phyloP scores from a whole-genome alignment of 164 flowering plant species.

The Euptelea pleiosperma region DNA sequence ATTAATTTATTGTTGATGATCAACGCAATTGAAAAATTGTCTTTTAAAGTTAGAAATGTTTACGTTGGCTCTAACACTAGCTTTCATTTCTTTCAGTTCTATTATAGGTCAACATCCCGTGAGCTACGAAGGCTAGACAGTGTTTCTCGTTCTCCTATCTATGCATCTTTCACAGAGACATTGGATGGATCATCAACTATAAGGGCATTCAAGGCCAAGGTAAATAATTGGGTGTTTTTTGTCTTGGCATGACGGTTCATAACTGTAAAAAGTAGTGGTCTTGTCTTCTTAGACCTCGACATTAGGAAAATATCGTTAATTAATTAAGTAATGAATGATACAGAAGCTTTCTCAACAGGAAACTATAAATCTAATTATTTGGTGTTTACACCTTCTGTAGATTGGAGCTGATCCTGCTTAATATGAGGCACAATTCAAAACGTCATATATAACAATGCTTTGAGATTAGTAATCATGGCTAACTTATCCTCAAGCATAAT shows the following conservation, averaged over 20 bases:
- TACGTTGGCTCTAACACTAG: conserved; percentile 1
- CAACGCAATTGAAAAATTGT: background rate
- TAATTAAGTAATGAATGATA: background rate
- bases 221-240: conserved; percentile 20
- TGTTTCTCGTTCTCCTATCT: conserved; percentile 95
- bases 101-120: conserved; percentile 89
- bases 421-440: background rate
- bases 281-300: background rate
- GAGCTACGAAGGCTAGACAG: conserved; percentile 91
- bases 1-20: background rate
- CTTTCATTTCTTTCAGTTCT: conserved; percentile 47
- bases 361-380: background rate
- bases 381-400: background rate
- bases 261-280: background rate
- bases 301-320: background rate
- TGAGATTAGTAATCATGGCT: too few species aligned
- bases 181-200: conserved; percentile 86
- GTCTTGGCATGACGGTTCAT: background rate
- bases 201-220: conserved; percentile 83
- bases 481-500: too few species aligned
- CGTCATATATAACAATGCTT: background rate
- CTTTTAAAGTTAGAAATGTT: too few species aligned
- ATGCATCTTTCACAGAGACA: conserved; percentile 89
- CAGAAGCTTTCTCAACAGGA: too few species aligned
- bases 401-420: background rate